A percentile compares a stretch with the other conserved stretches of the same genome.
These are phyloP conservation scores for Peronospora farinosa DNA, from an alignment of 352 stramenopile genomes.

Conservation along the genomic window DNA sequence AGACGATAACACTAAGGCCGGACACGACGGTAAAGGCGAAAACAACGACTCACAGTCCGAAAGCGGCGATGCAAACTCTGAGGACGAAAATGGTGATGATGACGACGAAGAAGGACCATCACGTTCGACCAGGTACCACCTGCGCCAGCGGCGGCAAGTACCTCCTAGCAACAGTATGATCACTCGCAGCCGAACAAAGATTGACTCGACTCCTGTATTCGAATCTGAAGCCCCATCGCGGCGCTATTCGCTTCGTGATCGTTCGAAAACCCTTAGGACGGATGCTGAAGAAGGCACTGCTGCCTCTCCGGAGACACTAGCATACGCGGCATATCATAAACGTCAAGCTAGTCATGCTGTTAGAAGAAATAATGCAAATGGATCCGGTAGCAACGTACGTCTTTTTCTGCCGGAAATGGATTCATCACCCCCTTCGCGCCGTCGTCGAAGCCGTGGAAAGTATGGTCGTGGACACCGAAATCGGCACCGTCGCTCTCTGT, in stretches of 20 bases:
- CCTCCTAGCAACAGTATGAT: conserved; percentile 13
- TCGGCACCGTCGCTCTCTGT: conserved; percentile 35
- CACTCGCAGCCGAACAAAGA: conserved; percentile 24
- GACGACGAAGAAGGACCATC: conserved; percentile 27
- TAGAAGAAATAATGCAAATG: conserved; percentile 17
- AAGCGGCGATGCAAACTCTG: conserved; percentile 26
- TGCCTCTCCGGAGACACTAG: conserved; percentile 31
- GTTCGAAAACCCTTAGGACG: conserved; percentile 50
- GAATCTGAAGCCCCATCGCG: conserved; percentile 17
- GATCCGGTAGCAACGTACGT: conserved; percentile 22
- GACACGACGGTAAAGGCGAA: conserved; percentile 11
- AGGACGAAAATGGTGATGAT: conserved; percentile 27
- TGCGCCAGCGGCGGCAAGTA: conserved; percentile 27
- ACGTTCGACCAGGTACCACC: conserved; percentile 36
- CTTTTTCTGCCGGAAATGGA: conserved; percentile 28
- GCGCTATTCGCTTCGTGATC: conserved; percentile 68
- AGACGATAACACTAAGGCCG: conserved; percentile 10
- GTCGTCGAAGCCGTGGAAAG: conserved; percentile 20
- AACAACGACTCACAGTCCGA: conserved; percentile 33
- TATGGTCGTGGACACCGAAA: conserved; percentile 21
- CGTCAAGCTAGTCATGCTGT: conserved; percentile 36
- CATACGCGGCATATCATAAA: conserved; percentile 67
- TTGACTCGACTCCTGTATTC: conserved; percentile 8
- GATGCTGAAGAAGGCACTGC: conserved; percentile 27
- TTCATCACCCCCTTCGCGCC: conserved; percentile 20